Evolutionary conservation across 768 basidiomycete genomes (phyloP), one percentile per base, ranked within the genome.

Genomic region (Albatrellus ellisii): DNA sequence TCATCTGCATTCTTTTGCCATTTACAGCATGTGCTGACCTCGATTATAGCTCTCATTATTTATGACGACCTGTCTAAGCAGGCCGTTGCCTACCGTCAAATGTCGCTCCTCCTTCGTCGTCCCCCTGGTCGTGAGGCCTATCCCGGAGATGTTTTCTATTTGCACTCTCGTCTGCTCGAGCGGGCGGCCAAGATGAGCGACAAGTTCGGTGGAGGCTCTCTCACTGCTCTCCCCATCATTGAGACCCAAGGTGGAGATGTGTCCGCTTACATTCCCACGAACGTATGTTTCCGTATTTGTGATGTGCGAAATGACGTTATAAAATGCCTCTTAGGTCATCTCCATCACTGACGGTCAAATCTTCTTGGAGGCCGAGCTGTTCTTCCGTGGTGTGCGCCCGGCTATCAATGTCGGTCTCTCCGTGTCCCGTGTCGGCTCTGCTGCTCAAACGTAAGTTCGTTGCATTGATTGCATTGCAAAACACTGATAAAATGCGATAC

Each of bases 191-290:
- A 99, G 80, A 94, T 99, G 87, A 92, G 79, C 77, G 89, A 97
- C 53, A 89, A 91, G 58, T 91, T 94, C 63, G 95, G 95, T 62
- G 94, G 91, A 59, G 95, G 95, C 56, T 98, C 94, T 45, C 74
- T 99, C 54, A 99, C 95, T 63, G 95, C 95, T 40, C 82, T 99
- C 35, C 95, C 95, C 57, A 94, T 99, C 66, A 98, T 98, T 59
- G 95, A 98, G 73, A 98, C 95, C 55, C 95, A 99, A 69, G 92
- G 95, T 78, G 95, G 95, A 81, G 95, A 99, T 78, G 95, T 99
- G 61, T 99, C 95, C 36, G 95, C 95, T 31, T 99, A 99, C 69
- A 97, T 95, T 64, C 91, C 85, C 43, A 88, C 85, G 14, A 89
- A 91, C 63, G 83, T 86, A 46, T 44, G 79, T 62, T 41, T 46